Percentiles rank a stretch among this genome's conserved stretches.
phyloP scores from a whole-genome alignment of 805 yeast species.

The Ogataea trehaloabstinens region DNA sequence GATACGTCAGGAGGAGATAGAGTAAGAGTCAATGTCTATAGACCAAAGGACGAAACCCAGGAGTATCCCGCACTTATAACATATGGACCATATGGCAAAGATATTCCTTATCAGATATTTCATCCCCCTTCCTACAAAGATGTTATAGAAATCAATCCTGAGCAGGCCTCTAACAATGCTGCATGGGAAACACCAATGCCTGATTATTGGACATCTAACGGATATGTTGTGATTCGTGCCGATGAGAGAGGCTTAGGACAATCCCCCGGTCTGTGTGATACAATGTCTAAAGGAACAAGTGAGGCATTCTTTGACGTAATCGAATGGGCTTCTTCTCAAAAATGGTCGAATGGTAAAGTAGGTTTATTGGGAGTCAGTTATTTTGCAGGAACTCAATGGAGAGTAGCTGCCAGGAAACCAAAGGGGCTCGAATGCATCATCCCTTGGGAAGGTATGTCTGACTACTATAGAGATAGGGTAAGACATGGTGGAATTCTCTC shows the following conservation, averaged over 20 bases:
- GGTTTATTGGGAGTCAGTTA: conserved; percentile 9
- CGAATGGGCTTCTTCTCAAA: conserved; percentile 9
- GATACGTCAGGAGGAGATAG: conserved; percentile 9
- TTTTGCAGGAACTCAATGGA: conserved; percentile 11
- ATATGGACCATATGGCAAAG: conserved; percentile 10
- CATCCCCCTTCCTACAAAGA: conserved; percentile 9
- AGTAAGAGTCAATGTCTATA: conserved; percentile 10
- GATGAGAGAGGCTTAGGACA: conserved; percentile 10
- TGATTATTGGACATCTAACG: conserved; percentile 7
- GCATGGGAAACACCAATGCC: conserved; percentile 13
- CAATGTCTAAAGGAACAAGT: conserved; percentile 9
- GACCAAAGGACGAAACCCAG: conserved; percentile 7
- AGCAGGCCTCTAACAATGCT: conserved; percentile 8
- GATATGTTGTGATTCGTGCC: conserved; percentile 5
- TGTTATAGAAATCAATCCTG: conserved; percentile 6
- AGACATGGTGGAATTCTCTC: conserved; percentile 11
- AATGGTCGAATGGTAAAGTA: conserved; percentile 10
- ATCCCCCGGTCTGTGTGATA: conserved; percentile 9
- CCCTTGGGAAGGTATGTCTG: conserved; percentile 13
- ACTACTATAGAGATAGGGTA: conserved; percentile 10
- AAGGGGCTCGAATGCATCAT: conserved; percentile 8
- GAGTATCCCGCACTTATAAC: conserved; percentile 7
- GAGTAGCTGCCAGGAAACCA: conserved; percentile 11
- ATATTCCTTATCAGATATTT: conserved; percentile 6
- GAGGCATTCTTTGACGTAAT: conserved; percentile 11